These are phyloP conservation scores for Mucor ambiguus DNA, from an alignment of 371 early-diverging fungal genomes.

Conservation along the genomic window DNA sequence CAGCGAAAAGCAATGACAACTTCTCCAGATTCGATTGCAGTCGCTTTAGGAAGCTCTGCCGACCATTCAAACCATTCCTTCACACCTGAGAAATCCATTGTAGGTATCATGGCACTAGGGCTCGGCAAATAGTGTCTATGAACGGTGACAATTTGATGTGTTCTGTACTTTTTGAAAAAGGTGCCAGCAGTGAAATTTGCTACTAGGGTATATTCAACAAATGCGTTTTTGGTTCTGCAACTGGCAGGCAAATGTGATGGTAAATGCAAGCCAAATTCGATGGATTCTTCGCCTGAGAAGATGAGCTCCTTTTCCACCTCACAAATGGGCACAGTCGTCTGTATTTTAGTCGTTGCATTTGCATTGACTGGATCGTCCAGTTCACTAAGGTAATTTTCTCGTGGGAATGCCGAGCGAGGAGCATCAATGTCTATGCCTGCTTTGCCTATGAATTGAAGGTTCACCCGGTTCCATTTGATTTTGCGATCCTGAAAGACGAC, in stretches of 20 bases:
- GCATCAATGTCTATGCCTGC: constrained; percentile 41
- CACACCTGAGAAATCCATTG: constrained; percentile 33
- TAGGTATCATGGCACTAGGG: constrained; percentile 49
- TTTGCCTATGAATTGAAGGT: constrained; percentile 43
- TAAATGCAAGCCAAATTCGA: constrained; percentile 50
- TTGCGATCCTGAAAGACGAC: constrained; percentile 46
- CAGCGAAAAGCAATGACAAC: constrained; percentile 42
- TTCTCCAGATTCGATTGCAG: constrained; percentile 47
- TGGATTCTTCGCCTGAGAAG: constrained; percentile 41
- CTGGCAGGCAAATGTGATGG: constrained; percentile 44
- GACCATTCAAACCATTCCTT: constrained; percentile 54
- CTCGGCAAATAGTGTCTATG: constrained; percentile 48
- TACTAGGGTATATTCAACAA: constrained; percentile 47
- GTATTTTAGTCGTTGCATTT: constrained; percentile 22
- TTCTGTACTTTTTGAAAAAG: constrained; percentile 45
- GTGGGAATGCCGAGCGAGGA: constrained; percentile 22
- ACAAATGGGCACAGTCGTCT: constrained; percentile 38
- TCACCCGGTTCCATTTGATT: constrained; percentile 52
- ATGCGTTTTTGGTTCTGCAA: constrained; percentile 36
- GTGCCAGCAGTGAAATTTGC: constrained; percentile 49
- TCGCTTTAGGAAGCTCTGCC: constrained; percentile 47
- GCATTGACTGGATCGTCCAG: constrained; percentile 13
- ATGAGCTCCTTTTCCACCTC: constrained; percentile 53
- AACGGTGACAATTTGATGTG: constrained; percentile 36
- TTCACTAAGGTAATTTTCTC: constrained; percentile 9